phyloP scores from a whole-genome alignment of 306 rosid species.

The Crotalaria pallida region DNA sequence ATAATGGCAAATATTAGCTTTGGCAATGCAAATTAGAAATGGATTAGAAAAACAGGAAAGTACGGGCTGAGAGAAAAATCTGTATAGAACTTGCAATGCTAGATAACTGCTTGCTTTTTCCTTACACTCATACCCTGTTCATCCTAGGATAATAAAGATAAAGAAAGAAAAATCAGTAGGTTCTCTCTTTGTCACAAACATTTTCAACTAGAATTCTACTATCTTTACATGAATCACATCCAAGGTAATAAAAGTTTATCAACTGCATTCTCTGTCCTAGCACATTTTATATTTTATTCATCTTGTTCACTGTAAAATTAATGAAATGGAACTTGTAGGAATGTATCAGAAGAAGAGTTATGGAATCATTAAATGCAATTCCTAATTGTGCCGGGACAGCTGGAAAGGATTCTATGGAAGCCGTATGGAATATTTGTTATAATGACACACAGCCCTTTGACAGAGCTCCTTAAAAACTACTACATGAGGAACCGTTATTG shows the following conservation, averaged over 20 bases:
- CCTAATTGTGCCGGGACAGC: conserved; percentile 54
- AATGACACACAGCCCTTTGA: conserved; percentile 82
- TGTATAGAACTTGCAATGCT: not conserved
- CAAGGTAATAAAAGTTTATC: not conserved
- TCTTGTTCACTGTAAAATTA: not conserved
- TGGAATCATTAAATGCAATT: conserved; percentile 45
- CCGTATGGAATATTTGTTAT: conserved; percentile 81
- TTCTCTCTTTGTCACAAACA: not conserved
- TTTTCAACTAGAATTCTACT: not conserved
- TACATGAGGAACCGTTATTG: not conserved
- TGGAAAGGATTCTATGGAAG: conserved; percentile 83
- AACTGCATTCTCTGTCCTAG: not conserved
- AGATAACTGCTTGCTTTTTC: not conserved
- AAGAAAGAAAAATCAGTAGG: no score
- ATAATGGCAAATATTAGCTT: not conserved
- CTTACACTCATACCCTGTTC: not conserved
- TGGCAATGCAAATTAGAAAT: not conserved
- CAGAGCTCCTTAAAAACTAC: conserved; percentile 56
- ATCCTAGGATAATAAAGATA: not conserved
- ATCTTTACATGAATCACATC: not conserved
- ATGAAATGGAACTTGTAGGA: conserved; percentile 46
- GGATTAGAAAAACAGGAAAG: no score
- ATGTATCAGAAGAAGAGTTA: conserved; percentile 70
- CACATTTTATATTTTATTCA: not conserved
- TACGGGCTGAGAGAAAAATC: not conserved